Percentiles rank a stretch among this genome's conserved stretches.
Conservation (phyloP, 495 filamentous ascomycete species). For the Halenospora varia region DNA sequence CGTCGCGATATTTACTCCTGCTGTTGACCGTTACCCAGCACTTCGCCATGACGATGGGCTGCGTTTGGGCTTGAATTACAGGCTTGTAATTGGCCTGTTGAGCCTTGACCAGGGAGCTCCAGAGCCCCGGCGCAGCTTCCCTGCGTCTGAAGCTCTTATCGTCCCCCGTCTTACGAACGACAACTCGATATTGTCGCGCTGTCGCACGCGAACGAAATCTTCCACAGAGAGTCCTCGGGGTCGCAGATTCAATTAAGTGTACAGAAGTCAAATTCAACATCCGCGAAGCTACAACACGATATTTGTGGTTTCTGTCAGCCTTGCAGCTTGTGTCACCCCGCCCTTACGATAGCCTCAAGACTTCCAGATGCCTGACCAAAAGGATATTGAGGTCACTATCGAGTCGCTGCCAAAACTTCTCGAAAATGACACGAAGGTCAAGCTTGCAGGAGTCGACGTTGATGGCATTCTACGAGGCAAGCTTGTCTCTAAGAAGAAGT, state of each 20-base stretch:
- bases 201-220: not conserved
- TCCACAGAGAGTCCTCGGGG: not conserved
- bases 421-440: constrained; percentile 74
- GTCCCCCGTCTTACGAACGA: not conserved
- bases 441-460: constrained; percentile 87
- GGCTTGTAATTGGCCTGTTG: not conserved
- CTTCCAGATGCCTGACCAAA: constrained; percentile 17
- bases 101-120: not conserved
- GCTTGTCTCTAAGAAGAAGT: constrained; percentile 94
- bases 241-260: not conserved
- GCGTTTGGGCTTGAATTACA: not conserved
- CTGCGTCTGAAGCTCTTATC: not conserved
- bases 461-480: constrained; percentile 92
- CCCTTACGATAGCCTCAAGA: not conserved
- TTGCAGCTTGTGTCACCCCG: not conserved
- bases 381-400: constrained; percentile 42
- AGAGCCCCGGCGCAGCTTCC: too few relatives aligned
- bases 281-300: too few relatives aligned
- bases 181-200: not conserved
- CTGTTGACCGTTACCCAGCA: not conserved
- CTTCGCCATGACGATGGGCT: not conserved
- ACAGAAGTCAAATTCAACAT: not conserved
- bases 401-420: constrained; percentile 64
- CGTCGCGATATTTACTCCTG: not conserved
- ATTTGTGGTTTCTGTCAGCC: too few relatives aligned